phyloP scores from a whole-genome alignment of 1,284 basidiomycete genomes.

The Irpex sp. region DNA sequence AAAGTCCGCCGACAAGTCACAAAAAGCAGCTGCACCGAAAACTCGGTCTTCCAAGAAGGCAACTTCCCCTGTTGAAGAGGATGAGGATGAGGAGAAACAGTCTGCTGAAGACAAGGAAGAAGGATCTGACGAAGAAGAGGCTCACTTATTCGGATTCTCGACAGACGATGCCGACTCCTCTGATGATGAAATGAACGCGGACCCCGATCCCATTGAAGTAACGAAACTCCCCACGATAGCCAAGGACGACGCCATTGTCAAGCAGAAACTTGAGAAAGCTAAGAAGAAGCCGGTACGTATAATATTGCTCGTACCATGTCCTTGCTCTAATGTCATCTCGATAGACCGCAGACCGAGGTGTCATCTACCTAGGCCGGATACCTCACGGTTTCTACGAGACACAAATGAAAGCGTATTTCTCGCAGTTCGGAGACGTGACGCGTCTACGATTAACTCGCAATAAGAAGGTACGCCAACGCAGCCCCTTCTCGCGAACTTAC shows the following conservation, averaged over 20 bases:
- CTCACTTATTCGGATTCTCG: conserved; percentile 66
- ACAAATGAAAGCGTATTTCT: conserved; percentile 89
- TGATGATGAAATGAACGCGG: conserved; percentile 60
- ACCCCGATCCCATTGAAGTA: conserved; percentile 54
- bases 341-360: conserved; percentile 74
- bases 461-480: conserved; percentile 61
- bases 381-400: conserved; percentile 98
- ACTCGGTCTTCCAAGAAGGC: neutral
- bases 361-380: conserved; percentile 85
- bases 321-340: conserved; percentile 1
- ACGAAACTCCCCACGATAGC: conserved; percentile 73
- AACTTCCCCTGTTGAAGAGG: conserved; percentile 9
- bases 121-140: conserved; percentile 28
- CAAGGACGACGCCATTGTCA: conserved; percentile 79
- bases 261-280: conserved; percentile 76
- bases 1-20: neutral
- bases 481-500: neutral
- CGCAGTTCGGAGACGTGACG: conserved; percentile 91
- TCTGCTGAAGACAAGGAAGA: conserved; percentile 7
- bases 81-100: conserved; percentile 14
- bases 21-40: conserved; percentile 5
- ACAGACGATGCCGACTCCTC: conserved; percentile 73
- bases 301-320: neutral
- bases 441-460: conserved; percentile 90
- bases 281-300: conserved; percentile 68